phyloP scores from a whole-genome alignment of 2,329 filamentous ascomycete genomes.

The Aspergillus quadricinctus region DNA sequence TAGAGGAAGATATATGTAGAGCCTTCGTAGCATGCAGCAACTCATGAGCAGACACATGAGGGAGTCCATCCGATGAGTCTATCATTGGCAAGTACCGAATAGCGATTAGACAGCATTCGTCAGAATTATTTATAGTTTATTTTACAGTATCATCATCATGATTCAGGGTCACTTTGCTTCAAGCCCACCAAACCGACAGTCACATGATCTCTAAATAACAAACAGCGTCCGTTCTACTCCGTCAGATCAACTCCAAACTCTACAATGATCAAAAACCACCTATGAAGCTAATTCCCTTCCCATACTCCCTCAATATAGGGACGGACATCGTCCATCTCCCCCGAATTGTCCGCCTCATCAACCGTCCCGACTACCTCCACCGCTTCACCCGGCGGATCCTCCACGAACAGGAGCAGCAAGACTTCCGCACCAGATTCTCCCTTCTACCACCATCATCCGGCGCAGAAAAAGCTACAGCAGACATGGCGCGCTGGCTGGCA shows the following conservation, averaged over 20 bases:
- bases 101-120: not conserved
- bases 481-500: constrained; percentile 42
- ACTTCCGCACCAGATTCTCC: constrained; percentile 34
- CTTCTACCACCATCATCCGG: constrained; percentile 6
- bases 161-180: not conserved
- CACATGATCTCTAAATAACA: not conserved
- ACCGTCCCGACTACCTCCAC: constrained; percentile 34
- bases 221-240: not conserved
- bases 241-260: not conserved
- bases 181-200: not conserved
- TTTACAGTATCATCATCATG: not conserved
- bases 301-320: constrained; percentile 64
- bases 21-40: not conserved
- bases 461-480: constrained; percentile 13
- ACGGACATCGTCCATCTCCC: constrained; percentile 72
- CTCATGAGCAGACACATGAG: not conserved
- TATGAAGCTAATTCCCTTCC: constrained; percentile 50
- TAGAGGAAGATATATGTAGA: not conserved
- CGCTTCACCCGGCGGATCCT: constrained; percentile 41
- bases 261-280: not conserved
- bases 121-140: not conserved
- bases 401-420: constrained; percentile 34
- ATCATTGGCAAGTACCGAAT: not conserved
- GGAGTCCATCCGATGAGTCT: not conserved
- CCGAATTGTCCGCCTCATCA: constrained; percentile 60